phyloP scores from a whole-genome alignment of 352 stramenopile genomes.

The Globisporangium cylindrosporum region DNA sequence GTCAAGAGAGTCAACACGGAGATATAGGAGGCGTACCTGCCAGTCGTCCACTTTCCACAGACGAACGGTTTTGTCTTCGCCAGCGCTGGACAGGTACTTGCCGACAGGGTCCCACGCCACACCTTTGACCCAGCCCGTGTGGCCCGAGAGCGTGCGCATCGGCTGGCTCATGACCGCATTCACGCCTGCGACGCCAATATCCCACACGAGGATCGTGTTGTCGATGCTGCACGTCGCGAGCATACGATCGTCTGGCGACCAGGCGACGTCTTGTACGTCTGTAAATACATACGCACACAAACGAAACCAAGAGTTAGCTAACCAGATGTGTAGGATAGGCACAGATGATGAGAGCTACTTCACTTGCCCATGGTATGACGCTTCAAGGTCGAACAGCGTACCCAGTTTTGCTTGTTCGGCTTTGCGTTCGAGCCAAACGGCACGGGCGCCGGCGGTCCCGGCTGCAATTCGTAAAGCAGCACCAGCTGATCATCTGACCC shows the following conservation, averaged over 20 bases:
- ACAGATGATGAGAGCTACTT: not conserved
- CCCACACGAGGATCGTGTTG: slow-evolving; percentile 87
- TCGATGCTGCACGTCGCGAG: slow-evolving; percentile 88
- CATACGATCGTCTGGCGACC: slow-evolving; percentile 86
- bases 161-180: slow-evolving; percentile 76
- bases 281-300: not conserved
- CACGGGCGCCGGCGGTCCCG: slow-evolving; percentile 55
- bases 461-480: slow-evolving; percentile 79
- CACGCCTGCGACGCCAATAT: slow-evolving; percentile 52
- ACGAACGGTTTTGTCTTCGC: slow-evolving; percentile 84
- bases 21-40: slow-evolving; percentile 31
- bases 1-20: not conserved
- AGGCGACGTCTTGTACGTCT: slow-evolving; percentile 86
- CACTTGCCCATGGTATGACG: slow-evolving; percentile 79
- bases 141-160: slow-evolving; percentile 67
- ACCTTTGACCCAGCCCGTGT: slow-evolving; percentile 87
- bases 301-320: not conserved
- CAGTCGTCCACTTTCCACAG: slow-evolving; percentile 83
- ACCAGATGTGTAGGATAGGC: not conserved
- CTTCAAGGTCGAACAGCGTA: slow-evolving; percentile 75
- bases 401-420: slow-evolving; percentile 85
- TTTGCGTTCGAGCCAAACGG: slow-evolving; percentile 77
- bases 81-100: slow-evolving; percentile 86
- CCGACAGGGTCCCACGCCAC: slow-evolving; percentile 85
- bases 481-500: slow-evolving; percentile 83